Base-by-base conservation (phyloP, 192 early-diverging fungal genomes). In the Diversispora epigaea region DNA sequence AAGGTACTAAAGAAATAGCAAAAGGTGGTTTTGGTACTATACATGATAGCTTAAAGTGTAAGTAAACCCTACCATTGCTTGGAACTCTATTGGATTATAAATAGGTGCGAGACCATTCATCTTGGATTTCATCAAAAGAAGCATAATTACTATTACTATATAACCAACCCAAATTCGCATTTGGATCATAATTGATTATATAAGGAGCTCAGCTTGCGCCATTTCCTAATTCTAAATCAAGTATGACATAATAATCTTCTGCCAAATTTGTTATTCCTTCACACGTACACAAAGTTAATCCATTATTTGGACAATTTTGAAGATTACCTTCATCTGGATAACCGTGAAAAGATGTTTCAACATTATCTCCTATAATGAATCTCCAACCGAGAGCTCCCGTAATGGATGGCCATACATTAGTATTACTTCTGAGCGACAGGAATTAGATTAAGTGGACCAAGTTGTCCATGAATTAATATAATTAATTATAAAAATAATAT, bases 241-340 rank as follows among this genome's bases (percentile, higher is more conserved):
- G 21, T 61, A 32, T 61, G 22, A 10, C 10, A 61, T 25, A 25
- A 61, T 14, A 61, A 11, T 61, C 32, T 0, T 61, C 0, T 61
- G 7, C 58, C 14, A 61, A 61, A 32, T 39, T 5, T 61, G 58
- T 32, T 61, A 4, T 7, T 61, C 58, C 58, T 40, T 61, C 22
- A 25, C 58, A 61, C 3, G 0, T 4, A 32, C 58, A 61, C 8
- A 61, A 8, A 32, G 58, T 61, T 12, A 3, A 0, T 12, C 58
- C 58, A 61, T 61, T 11, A 40, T 61, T 61, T 61, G 58, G 22
- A 39, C 58, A 61, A 61, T 61, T 39, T 61, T 32, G 10, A 61
- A 61, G 25, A 25, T 39, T 4, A 11, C 22, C 58, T 61, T 9
- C 50, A 54, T 54, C 14, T 54, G 50, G 50, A 54, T 54, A 61